Percentiles rank a stretch among this genome's conserved stretches.
Conservation (phyloP, 2,329 filamentous ascomycete species). For the Metarhizium robertsii region DNA sequence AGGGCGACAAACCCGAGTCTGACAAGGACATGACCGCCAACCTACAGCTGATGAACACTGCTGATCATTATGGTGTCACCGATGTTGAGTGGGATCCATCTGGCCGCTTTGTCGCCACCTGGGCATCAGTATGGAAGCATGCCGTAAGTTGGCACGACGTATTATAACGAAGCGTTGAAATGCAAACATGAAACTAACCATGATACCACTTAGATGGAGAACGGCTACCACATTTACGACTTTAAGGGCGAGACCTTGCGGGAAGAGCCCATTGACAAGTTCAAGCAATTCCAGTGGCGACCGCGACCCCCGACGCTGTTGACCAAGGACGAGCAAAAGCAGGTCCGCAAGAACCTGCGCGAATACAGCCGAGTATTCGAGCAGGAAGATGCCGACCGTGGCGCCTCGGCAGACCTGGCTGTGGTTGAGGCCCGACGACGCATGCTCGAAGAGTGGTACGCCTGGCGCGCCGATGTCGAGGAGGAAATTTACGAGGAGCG, state of each 20-base stretch:
- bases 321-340: slow-evolving; percentile 93
- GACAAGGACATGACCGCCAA: slow-evolving; percentile 95
- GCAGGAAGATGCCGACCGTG: slow-evolving; percentile 87
- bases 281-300: slow-evolving; percentile 96
- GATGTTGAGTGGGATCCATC: slow-evolving; percentile 98
- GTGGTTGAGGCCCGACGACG: slow-evolving; percentile 81
- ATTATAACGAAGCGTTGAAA: neutral
- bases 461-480: slow-evolving; percentile 69
- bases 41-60: slow-evolving; percentile 86
- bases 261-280: slow-evolving; percentile 89
- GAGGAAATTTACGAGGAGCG: slow-evolving; percentile 65
- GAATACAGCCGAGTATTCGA: slow-evolving; percentile 95
- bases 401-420: slow-evolving; percentile 86
- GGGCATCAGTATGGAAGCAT: slow-evolving; percentile 93
- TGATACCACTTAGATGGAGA: slow-evolving; percentile 69
- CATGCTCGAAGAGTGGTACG: slow-evolving; percentile 79
- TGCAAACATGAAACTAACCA: slow-evolving; percentile 3
- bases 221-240: slow-evolving; percentile 96
- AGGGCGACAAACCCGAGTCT: slow-evolving; percentile 87
- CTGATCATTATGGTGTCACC: slow-evolving; percentile 94
- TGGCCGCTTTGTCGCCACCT: slow-evolving; percentile 86
- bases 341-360: slow-evolving; percentile 94
- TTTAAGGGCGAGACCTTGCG: slow-evolving; percentile 85
- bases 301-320: slow-evolving; percentile 87
- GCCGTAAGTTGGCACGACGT: slow-evolving; percentile 51